Evolutionary conservation across 805 yeast species (phyloP).

Genomic region (Kuraishia borneana): DNA sequence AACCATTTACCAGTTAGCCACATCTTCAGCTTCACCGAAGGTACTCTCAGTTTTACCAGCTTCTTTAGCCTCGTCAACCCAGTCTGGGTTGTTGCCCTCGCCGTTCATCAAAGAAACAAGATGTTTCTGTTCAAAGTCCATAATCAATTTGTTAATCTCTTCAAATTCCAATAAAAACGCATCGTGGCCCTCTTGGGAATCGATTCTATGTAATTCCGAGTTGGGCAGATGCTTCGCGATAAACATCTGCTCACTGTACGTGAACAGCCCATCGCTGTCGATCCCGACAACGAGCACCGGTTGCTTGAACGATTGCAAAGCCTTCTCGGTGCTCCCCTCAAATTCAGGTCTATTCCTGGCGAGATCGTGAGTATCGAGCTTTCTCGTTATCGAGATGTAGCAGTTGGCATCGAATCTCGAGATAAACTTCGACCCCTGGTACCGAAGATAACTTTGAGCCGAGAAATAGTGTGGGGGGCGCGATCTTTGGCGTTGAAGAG

Average conservation of each 20-base stretch:
- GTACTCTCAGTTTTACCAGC: constrained; percentile 46
- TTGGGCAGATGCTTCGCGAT: constrained; percentile 68
- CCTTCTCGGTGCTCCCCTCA: constrained; percentile 30
- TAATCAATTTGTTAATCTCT: constrained; percentile 61
- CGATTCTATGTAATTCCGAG: constrained; percentile 55
- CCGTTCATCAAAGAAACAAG: constrained; percentile 48
- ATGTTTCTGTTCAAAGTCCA: constrained; percentile 48
- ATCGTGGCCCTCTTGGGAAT: constrained; percentile 96
- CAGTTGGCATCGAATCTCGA: constrained; percentile 93
- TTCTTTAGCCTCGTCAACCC: constrained; percentile 28
- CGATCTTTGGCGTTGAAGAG: constrained; percentile 19
- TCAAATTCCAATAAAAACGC: constrained; percentile 89
- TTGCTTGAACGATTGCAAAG: constrained; percentile 47
- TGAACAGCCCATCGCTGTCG: constrained; percentile 85
- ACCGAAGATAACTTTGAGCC: constrained; percentile 89
- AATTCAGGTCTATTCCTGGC: constrained; percentile 55
- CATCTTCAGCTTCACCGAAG: constrained; percentile 94
- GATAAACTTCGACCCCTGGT: constrained; percentile 88
- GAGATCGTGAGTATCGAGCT: constrained; percentile 90
- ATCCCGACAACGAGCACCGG: constrained; percentile 87
- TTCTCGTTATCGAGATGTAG: constrained; percentile 87
- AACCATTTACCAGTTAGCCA: constrained; percentile 68
- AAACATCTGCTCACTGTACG: constrained; percentile 82
- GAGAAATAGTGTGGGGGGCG: constrained; percentile 64
- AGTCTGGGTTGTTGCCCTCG: constrained; percentile 33